Evolutionary conservation across 805 yeast genomes (phyloP).

Genomic region (Zygoascus ofunaensis): DNA sequence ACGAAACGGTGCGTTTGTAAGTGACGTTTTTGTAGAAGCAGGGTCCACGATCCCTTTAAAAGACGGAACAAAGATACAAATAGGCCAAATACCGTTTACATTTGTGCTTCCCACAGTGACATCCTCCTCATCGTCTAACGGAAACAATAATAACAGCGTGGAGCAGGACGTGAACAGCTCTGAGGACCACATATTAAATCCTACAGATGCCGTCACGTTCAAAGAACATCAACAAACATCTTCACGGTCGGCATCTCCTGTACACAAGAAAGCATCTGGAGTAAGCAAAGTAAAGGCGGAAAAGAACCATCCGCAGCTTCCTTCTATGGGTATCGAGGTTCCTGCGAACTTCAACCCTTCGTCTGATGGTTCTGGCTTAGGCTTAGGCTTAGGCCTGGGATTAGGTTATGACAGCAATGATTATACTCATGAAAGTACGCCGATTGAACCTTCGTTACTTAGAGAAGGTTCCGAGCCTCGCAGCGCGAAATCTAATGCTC

Average conservation of each 20-base stretch:
- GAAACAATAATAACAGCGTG: background rate
- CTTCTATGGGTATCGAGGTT: background rate
- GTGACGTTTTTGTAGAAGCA: slow-evolving; percentile 78
- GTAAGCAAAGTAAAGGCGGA: background rate
- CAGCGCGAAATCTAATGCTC: background rate
- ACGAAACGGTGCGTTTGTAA: slow-evolving; percentile 94
- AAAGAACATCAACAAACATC: background rate
- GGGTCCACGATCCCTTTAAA: slow-evolving; percentile 84
- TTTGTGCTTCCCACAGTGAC: slow-evolving; percentile 70
- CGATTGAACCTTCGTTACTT: background rate
- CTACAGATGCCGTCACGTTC: slow-evolving; percentile 1
- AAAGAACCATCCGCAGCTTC: too few species aligned
- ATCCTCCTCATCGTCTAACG: background rate
- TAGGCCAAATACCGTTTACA: slow-evolving; percentile 83
- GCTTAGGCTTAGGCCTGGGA: background rate
- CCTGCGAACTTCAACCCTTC: background rate
- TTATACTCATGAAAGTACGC: background rate
- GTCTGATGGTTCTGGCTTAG: background rate
- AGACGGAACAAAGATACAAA: slow-evolving; percentile 74
- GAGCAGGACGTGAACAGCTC: background rate
- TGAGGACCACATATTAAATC: background rate
- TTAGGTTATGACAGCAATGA: background rate
- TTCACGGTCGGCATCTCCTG: slow-evolving; percentile 1
- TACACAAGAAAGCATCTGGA: background rate
- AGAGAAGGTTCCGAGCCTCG: slow-evolving; percentile 1